A percentile compares a stretch with the other conserved stretches of the same genome.
phyloP scores from a whole-genome alignment of 1,284 basidiomycete species.

The Apiotrichum mycotoxinovorans region DNA sequence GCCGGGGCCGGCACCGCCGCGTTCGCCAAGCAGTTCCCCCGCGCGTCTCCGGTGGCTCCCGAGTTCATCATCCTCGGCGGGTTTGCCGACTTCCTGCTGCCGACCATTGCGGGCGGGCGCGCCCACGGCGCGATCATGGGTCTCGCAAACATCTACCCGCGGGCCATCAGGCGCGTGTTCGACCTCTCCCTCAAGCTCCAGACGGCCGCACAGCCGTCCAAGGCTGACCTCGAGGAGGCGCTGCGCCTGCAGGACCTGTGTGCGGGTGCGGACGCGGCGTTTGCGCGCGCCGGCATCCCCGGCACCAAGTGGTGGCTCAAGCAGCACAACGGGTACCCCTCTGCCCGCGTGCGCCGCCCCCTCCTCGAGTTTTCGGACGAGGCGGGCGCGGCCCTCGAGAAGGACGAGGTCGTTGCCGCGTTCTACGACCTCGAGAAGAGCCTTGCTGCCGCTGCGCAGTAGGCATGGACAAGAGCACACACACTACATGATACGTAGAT shows the following conservation, averaged over 20 bases:
- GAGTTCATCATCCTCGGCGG: slow-evolving; percentile 73
- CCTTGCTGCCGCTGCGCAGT: slow-evolving; percentile 44
- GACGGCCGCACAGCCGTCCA: slow-evolving; percentile 54
- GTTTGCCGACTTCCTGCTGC: slow-evolving; percentile 70
- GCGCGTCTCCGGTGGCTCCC: slow-evolving; percentile 52
- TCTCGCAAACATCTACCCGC: slow-evolving; percentile 70
- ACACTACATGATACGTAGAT: not conserved
- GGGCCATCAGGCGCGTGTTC: slow-evolving; percentile 62
- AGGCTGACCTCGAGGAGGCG: slow-evolving; percentile 63
- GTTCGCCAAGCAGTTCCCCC: slow-evolving; percentile 62
- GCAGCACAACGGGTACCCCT: slow-evolving; percentile 62
- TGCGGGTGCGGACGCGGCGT: slow-evolving; percentile 72
- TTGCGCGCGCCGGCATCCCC: slow-evolving; percentile 70
- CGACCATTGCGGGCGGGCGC: slow-evolving; percentile 57
- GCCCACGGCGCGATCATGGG: slow-evolving; percentile 79
- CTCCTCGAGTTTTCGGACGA: slow-evolving; percentile 64
- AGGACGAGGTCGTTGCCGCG: slow-evolving; percentile 64
- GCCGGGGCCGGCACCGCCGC: slow-evolving; percentile 63
- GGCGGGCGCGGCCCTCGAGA: slow-evolving; percentile 61
- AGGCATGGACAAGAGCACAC: not conserved
- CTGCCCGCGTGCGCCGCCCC: slow-evolving; percentile 65
- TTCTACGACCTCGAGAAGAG: slow-evolving; percentile 65
- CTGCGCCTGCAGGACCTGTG: slow-evolving; percentile 73
- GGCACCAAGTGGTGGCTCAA: slow-evolving; percentile 77
- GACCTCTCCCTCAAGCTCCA: slow-evolving; percentile 56